Evolutionary conservation across 495 filamentous ascomycete genomes (phyloP).

Genomic region (Neurospora sp.): DNA sequence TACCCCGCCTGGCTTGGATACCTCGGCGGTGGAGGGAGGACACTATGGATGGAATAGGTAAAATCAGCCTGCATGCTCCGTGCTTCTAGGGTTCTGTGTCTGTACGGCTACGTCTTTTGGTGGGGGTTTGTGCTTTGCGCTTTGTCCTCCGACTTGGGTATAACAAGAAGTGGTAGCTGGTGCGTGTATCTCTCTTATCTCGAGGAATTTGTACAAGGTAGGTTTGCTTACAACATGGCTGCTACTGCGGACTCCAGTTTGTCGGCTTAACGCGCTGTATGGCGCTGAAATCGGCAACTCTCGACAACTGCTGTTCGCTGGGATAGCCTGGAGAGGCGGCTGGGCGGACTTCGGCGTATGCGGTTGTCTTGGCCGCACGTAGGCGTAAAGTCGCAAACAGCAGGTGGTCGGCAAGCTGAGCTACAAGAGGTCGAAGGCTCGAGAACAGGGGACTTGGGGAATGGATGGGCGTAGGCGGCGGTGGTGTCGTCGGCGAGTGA

Average conservation of each 20-base stretch:
- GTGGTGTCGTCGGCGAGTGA: background rate
- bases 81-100: background rate
- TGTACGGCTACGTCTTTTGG: background rate
- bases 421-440: background rate
- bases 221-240: background rate
- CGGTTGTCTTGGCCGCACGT: background rate
- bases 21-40: conserved; percentile 75
- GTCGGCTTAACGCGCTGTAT: background rate
- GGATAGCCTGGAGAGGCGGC: background rate
- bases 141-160: background rate
- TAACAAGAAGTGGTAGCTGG: background rate
- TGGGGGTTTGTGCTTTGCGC: background rate
- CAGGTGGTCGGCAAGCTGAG: background rate
- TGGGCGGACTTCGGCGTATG: background rate
- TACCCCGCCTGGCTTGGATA: conserved; percentile 61
- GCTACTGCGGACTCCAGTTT: background rate
- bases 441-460: background rate
- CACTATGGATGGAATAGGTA: conserved; percentile 36
- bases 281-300: background rate
- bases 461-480: background rate
- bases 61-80: background rate
- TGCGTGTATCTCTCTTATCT: background rate
- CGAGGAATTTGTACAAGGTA: background rate
- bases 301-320: background rate
- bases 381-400: background rate